A percentile compares a stretch with the other conserved stretches of the same genome.
Conservation (phyloP, 495 filamentous ascomycete species). For the Poronia punctata region DNA sequence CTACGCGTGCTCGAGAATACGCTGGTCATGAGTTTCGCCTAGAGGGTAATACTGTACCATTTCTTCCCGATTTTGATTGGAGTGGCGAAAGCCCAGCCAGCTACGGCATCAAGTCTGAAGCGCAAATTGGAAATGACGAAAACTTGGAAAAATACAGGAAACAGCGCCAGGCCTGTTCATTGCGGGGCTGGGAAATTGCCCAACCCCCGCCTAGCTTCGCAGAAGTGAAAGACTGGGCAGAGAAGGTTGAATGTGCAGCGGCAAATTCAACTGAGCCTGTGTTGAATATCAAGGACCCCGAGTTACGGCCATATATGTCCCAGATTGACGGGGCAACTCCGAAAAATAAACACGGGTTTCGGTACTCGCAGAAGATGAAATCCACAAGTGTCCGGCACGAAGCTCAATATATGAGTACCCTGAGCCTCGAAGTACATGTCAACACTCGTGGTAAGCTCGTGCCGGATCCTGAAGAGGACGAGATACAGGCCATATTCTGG, state of each 20-base stretch:
- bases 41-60: conserved; percentile 65
- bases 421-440: conserved; percentile 94
- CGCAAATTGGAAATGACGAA: conserved; percentile 39
- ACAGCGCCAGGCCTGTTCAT: conserved; percentile 44
- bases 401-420: conserved; percentile 89
- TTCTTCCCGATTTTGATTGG: conserved; percentile 72
- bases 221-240: conserved; percentile 67
- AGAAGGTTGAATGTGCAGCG: conserved; percentile 23
- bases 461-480: conserved; percentile 85
- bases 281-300: conserved; percentile 27
- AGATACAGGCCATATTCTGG: conserved; percentile 89
- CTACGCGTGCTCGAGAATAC: conserved; percentile 71
- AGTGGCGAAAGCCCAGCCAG: conserved; percentile 49
- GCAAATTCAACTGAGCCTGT: conserved; percentile 48
- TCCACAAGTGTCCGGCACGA: conserved; percentile 76
- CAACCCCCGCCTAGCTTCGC: conserved; percentile 58
- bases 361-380: conserved; percentile 73
- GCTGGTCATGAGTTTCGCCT: conserved; percentile 82
- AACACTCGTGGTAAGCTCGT: conserved; percentile 75
- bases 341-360: conserved; percentile 74
- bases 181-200: conserved; percentile 60
- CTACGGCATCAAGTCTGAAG: conserved; percentile 44
- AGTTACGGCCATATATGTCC: conserved; percentile 48
- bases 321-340: conserved; percentile 91
- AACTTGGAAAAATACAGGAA: conserved; percentile 44